These are phyloP conservation scores for Ceratobasidium sp. DNA, from an alignment of 1,284 basidiomycete genomes.

Conservation along the genomic window DNA sequence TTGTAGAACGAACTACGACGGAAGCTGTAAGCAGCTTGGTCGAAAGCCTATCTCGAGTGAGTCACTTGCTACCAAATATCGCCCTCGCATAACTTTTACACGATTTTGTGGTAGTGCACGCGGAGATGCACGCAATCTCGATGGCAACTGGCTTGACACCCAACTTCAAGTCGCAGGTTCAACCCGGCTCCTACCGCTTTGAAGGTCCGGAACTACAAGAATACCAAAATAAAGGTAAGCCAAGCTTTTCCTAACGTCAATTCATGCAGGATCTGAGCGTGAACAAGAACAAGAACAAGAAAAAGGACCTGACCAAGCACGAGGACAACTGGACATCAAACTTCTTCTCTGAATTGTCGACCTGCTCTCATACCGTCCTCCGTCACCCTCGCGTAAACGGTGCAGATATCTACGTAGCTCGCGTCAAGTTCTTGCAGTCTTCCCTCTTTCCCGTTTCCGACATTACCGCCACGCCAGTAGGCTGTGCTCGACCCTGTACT, in stretches of 20 bases:
- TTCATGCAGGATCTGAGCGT: slow-evolving; percentile 2
- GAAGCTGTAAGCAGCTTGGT: slow-evolving; percentile 58
- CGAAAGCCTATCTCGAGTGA: slow-evolving; percentile 66
- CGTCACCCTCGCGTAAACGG: slow-evolving; percentile 66
- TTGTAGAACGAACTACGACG: slow-evolving; percentile 67
- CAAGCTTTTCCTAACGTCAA: slow-evolving; percentile 4
- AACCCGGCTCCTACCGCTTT: slow-evolving; percentile 52
- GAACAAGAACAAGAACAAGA: slow-evolving; percentile 29
- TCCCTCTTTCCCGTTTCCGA: neutral
- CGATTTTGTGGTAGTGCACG: slow-evolving; percentile 64
- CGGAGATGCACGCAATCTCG: slow-evolving; percentile 73
- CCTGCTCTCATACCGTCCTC: slow-evolving; percentile 7
- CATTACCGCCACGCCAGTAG: slow-evolving; percentile 53
- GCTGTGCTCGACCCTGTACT: slow-evolving; percentile 68
- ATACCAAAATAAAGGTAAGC: slow-evolving; percentile 46
- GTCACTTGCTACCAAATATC: neutral
- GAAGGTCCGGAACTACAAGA: slow-evolving; percentile 45
- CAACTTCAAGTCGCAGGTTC: slow-evolving; percentile 69
- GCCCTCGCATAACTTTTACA: neutral
- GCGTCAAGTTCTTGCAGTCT: slow-evolving; percentile 64
- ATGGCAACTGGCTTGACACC: slow-evolving; percentile 68
- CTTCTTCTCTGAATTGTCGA: neutral
- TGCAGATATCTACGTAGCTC: slow-evolving; percentile 70
- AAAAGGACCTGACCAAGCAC: slow-evolving; percentile 14
- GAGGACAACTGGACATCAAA: neutral